These are phyloP conservation scores for Annulohypoxylon truncatum DNA, from an alignment of 2,329 filamentous ascomycete genomes.

Conservation along the genomic window DNA sequence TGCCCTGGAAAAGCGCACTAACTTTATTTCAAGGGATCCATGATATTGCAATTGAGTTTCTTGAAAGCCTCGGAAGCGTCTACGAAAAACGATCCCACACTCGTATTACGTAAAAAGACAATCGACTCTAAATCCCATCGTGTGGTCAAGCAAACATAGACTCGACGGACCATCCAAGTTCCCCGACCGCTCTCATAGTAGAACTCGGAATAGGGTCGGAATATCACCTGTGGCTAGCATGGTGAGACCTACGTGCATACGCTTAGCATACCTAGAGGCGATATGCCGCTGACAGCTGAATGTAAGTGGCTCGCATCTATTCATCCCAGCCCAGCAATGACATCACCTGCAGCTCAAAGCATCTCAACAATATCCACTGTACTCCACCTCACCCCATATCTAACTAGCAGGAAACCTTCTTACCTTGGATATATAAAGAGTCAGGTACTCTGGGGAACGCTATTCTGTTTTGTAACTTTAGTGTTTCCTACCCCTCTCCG, in stretches of 20 bases:
- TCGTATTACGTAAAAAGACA: neutral
- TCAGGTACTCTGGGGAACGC: neutral
- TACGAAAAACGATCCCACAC: too few relatives aligned
- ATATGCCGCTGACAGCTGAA: constrained; percentile 2
- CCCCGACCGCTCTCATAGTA: neutral
- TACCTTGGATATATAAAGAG: constrained; percentile 14
- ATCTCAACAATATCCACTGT: neutral
- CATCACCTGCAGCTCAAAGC: constrained; percentile 25
- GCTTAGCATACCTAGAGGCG: constrained; percentile 9
- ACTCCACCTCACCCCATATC: constrained; percentile 9
- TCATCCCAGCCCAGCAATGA: constrained; percentile 32
- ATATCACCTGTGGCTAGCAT: neutral
- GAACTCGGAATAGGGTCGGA: neutral
- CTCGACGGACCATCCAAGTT: constrained; percentile 3
- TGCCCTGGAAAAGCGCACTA: too few relatives aligned
- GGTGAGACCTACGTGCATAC: constrained; percentile 14
- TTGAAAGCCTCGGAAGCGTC: too few relatives aligned
- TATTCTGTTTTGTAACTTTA: neutral
- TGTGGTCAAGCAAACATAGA: neutral
- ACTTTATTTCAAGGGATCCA: too few relatives aligned
- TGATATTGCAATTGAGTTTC: too few relatives aligned
- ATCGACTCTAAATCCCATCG: neutral
- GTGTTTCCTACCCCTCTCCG: neutral
- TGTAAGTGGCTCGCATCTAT: constrained; percentile 34
- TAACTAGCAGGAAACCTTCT: neutral